A percentile compares a stretch with the other conserved stretches of the same genome.
Conservation (phyloP, 129 eudicot genomes). For the Flaveria sonorensis region DNA sequence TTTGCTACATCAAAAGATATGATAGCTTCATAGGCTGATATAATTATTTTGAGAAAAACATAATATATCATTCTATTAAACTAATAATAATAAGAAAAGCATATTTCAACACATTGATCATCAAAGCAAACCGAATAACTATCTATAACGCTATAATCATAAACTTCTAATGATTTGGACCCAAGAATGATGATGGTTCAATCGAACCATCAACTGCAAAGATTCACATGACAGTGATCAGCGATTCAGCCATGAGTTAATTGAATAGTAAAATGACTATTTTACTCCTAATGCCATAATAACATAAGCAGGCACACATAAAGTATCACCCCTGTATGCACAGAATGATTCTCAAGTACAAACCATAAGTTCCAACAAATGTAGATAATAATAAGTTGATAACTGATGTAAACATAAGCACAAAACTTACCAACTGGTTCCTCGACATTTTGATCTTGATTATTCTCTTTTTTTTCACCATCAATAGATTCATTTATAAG, state of each 20-base stretch:
- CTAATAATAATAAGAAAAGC: neutral
- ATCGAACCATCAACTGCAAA: neutral
- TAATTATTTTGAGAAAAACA: neutral
- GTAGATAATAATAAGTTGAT: neutral
- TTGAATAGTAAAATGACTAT: neutral
- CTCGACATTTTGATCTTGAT: slow-evolving; percentile 28
- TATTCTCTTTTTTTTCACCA: slow-evolving; percentile 19
- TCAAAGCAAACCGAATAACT: neutral
- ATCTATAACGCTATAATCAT: neutral
- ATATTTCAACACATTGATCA: neutral
- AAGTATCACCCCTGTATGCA: neutral
- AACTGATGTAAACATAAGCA: slow-evolving; percentile 10
- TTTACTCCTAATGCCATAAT: neutral
- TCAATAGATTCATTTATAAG: slow-evolving; percentile 10
- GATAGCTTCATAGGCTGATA: neutral
- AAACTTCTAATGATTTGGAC: neutral
- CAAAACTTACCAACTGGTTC: slow-evolving; percentile 32
- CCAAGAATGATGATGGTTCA: neutral
- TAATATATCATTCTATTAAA: neutral
- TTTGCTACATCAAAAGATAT: neutral
- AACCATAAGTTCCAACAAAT: slow-evolving; percentile 5
- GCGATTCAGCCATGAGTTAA: neutral
- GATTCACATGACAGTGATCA: neutral
- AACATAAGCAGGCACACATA: neutral
- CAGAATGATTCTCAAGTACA: neutral